Conservation (phyloP, 805 yeast species). For the Candida anglica region DNA sequence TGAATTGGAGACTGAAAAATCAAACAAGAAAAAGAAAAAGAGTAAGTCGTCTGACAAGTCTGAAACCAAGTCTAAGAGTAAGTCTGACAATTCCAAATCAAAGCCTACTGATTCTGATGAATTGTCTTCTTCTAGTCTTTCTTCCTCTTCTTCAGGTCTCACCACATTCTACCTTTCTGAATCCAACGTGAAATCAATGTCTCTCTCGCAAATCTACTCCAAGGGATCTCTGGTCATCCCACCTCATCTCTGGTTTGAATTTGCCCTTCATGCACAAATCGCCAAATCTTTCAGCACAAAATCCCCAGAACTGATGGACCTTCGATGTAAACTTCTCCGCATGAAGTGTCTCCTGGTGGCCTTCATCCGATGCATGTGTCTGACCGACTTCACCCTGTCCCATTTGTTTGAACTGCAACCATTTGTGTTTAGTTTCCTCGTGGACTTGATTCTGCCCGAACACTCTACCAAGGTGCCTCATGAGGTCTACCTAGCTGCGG, state of each 20-base stretch:
- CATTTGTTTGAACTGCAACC: slow-evolving; percentile 70
- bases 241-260: slow-evolving; percentile 57
- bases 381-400: slow-evolving; percentile 57
- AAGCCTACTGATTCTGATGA: slow-evolving; percentile 5
- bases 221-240: slow-evolving; percentile 59
- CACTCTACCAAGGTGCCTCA: slow-evolving; percentile 41
- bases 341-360: slow-evolving; percentile 68
- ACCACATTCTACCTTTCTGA: slow-evolving; percentile 48
- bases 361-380: slow-evolving; percentile 53
- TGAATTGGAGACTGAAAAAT: slow-evolving; percentile 11
- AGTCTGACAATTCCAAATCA: slow-evolving; percentile 7
- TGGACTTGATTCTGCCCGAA: slow-evolving; percentile 71
- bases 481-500: slow-evolving; percentile 55
- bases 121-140: no score
- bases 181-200: slow-evolving; percentile 50
- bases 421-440: slow-evolving; percentile 60
- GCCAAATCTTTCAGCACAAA: slow-evolving; percentile 71
- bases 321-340: slow-evolving; percentile 57
- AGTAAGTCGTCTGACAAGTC: slow-evolving; percentile 4
- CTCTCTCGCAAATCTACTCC: slow-evolving; percentile 61
- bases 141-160: slow-evolving; percentile 39
- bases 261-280: slow-evolving; percentile 54
- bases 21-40: slow-evolving; percentile 15
- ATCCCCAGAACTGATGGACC: slow-evolving; percentile 44
- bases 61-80: slow-evolving; percentile 9